Evolutionary conservation across 1,139 yeast genomes (phyloP).

Genomic region (Pichia inconspicua): DNA sequence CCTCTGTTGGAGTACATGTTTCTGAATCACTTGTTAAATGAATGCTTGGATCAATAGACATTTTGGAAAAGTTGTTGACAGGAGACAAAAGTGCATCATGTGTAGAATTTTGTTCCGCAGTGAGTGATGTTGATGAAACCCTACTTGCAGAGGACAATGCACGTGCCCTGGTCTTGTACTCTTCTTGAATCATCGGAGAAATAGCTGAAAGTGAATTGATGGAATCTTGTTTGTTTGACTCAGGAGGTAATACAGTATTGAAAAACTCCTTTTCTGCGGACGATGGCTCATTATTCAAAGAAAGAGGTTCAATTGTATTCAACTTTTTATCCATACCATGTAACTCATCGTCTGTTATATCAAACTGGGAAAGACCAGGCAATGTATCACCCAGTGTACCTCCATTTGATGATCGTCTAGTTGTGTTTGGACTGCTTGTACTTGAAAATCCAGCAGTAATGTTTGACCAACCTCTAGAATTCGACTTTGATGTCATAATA

Average conservation of each 20-base stretch:
- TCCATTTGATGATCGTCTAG: constrained; percentile 10
- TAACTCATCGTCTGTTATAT: background rate
- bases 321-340: background rate
- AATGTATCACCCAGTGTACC: constrained; percentile 8
- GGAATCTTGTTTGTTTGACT: background rate
- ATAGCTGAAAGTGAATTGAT: constrained; percentile 1
- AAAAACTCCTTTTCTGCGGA: constrained; percentile 5
- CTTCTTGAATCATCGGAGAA: constrained; percentile 12
- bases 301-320: constrained; percentile 36
- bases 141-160: constrained; percentile 29
- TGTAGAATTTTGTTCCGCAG: constrained; percentile 5
- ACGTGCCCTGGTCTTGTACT: constrained; percentile 15
- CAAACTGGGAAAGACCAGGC: constrained; percentile 1
- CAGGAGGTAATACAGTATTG: background rate
- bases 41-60: background rate
- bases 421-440: background rate
- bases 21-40: constrained; percentile 3
- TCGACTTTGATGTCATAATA: background rate
- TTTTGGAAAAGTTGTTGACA: constrained; percentile 3
- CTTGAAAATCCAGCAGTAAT: background rate
- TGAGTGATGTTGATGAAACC: constrained; percentile 37
- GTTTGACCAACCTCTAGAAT: background rate
- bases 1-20: constrained; percentile 1
- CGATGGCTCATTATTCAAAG: constrained; percentile 34
- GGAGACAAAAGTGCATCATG: constrained; percentile 33